Percentiles rank a stretch among this genome's conserved stretches.
Evolutionary conservation across 352 stramenopile genomes (phyloP).

Genomic region (Pythium oligandrum): DNA sequence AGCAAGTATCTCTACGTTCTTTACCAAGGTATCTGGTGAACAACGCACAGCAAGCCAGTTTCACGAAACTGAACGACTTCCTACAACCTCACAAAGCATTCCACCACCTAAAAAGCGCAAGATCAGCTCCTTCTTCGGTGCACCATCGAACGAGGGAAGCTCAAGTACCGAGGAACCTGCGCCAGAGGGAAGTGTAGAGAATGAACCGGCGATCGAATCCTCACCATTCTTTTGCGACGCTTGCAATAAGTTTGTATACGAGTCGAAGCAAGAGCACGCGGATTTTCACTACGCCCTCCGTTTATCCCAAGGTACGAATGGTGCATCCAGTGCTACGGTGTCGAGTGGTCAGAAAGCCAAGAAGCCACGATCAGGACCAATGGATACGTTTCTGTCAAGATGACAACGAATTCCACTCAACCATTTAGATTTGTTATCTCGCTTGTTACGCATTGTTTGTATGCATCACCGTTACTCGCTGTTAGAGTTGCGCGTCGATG

Average conservation of each 20-base stretch:
- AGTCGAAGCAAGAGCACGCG: slow-evolving; percentile 13
- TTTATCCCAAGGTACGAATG: slow-evolving; percentile 1
- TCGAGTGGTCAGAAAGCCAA: too few species aligned
- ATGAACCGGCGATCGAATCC: background rate
- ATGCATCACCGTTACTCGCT: slow-evolving; percentile 13
- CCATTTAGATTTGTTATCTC: too few species aligned
- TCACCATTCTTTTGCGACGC: slow-evolving; percentile 18
- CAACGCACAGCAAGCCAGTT: background rate
- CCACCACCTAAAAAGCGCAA: slow-evolving; percentile 29
- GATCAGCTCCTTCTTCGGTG: slow-evolving; percentile 56
- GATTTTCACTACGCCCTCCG: slow-evolving; percentile 21
- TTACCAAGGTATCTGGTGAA: slow-evolving; percentile 28
- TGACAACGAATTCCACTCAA: too few species aligned
- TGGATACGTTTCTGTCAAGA: too few species aligned
- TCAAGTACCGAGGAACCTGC: background rate
- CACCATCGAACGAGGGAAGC: background rate
- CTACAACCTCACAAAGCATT: background rate
- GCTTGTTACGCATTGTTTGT: too few species aligned
- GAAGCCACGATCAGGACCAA: too few species aligned
- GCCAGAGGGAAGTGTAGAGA: too few species aligned
- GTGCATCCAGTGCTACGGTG: too few species aligned
- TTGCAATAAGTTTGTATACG: slow-evolving; percentile 24
- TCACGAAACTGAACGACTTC: background rate
- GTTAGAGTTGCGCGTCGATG: slow-evolving; percentile 18
- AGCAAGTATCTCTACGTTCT: slow-evolving; percentile 69